Conservation (phyloP, 1,284 basidiomycete genomes). For the Heterobasidion occidentale region DNA sequence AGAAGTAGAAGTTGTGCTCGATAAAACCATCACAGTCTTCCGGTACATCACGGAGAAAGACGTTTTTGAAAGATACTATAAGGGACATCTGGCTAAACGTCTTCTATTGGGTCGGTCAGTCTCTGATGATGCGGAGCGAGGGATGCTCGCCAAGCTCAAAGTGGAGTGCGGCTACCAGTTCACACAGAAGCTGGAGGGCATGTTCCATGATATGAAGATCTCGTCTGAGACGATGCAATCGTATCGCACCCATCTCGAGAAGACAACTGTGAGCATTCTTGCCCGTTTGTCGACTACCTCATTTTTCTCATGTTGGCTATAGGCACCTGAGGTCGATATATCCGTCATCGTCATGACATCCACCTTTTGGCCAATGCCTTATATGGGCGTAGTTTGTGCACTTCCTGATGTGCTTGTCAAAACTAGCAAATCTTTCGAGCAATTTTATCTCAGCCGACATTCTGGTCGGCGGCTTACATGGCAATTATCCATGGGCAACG, state of each 20-base stretch:
- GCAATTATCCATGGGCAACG: constrained; percentile 91
- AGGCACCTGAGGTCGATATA: constrained; percentile 73
- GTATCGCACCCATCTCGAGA: constrained; percentile 58
- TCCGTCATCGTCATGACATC: constrained; percentile 88
- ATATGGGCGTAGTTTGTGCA: constrained; percentile 53
- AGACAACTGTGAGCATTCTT: constrained; percentile 38
- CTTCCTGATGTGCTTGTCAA: constrained; percentile 61
- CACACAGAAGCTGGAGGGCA: constrained; percentile 96
- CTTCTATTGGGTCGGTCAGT: constrained; percentile 82
- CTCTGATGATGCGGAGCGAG: constrained; percentile 95
- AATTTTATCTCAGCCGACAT: constrained; percentile 86
- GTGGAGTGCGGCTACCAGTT: constrained; percentile 96
- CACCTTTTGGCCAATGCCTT: constrained; percentile 86
- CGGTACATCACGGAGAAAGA: constrained; percentile 95
- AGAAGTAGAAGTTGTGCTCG: constrained; percentile 84
- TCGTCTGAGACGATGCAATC: constrained; percentile 78
- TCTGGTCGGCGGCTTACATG: constrained; percentile 88
- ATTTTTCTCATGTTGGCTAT: constrained; percentile 2
- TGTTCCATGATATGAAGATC: constrained; percentile 97
- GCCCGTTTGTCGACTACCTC: constrained; percentile 4
- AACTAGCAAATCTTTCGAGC: constrained; percentile 74
- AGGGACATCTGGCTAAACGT: constrained; percentile 90
- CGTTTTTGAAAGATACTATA: constrained; percentile 97
- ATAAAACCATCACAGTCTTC: constrained; percentile 96
- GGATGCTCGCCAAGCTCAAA: constrained; percentile 98